Evolutionary conservation across 805 yeast species (phyloP).

Genomic region (Kregervanrija fluxuum): DNA sequence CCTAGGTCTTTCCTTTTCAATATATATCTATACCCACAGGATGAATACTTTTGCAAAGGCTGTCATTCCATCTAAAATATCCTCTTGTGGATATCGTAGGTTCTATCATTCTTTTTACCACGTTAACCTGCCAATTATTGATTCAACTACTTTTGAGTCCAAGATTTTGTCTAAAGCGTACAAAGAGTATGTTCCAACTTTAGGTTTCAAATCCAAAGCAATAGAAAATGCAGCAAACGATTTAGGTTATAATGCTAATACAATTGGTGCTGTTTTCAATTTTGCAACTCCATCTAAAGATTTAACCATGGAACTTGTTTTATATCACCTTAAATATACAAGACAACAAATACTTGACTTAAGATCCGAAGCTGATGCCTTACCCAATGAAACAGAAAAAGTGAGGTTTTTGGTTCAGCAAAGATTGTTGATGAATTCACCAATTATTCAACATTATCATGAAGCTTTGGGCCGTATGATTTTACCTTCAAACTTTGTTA

Average conservation of each 20-base stretch:
- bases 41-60: too few species aligned
- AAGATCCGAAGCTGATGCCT: slow-evolving; percentile 18
- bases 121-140: slow-evolving; percentile 30
- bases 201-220: slow-evolving; percentile 37
- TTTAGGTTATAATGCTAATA: slow-evolving; percentile 33
- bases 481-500: slow-evolving; percentile 52
- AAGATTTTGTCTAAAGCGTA: slow-evolving; percentile 28
- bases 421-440: slow-evolving; percentile 46
- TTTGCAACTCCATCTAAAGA: slow-evolving; percentile 24
- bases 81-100: slow-evolving; percentile 12
- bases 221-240: slow-evolving; percentile 37
- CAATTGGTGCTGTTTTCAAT: slow-evolving; percentile 34
- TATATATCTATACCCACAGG: too few species aligned
- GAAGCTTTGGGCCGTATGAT: slow-evolving; percentile 55
- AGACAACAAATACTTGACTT: slow-evolving; percentile 30
- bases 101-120: slow-evolving; percentile 31
- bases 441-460: slow-evolving; percentile 36
- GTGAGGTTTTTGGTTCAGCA: slow-evolving; percentile 29
- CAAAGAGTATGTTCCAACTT: slow-evolving; percentile 31
- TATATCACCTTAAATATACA: slow-evolving; percentile 39
- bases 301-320: slow-evolving; percentile 34
- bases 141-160: slow-evolving; percentile 30
- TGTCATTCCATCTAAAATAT: too few species aligned
- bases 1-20: too few species aligned
- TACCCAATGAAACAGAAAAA: slow-evolving; percentile 17